Percentiles rank a stretch among this genome's conserved stretches.
Evolutionary conservation across 345 rosid species (phyloP).

Genomic region (Eucalyptus pumila): DNA sequence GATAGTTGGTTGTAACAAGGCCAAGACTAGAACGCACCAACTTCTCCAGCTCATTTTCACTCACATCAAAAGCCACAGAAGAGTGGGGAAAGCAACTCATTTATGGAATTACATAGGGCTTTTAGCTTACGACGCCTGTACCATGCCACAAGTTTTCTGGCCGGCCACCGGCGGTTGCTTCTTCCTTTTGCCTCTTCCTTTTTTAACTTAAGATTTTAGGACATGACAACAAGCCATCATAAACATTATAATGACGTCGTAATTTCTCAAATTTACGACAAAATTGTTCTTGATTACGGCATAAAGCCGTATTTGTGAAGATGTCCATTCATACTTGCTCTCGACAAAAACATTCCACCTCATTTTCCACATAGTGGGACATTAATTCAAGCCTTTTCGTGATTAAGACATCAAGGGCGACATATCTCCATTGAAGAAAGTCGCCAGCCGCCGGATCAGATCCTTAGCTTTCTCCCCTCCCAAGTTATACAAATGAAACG

Average conservation of each 20-base stretch:
- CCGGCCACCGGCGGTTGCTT: background rate
- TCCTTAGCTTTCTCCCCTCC: background rate
- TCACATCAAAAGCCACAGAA: background rate
- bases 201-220: background rate
- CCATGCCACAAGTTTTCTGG: background rate
- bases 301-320: background rate
- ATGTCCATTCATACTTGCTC: background rate
- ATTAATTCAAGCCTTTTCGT: background rate
- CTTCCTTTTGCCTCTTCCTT: background rate
- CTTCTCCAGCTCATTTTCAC: background rate
- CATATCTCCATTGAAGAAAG: constrained; percentile 15
- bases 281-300: background rate
- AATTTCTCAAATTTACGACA: background rate
- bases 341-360: background rate
- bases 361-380: background rate
- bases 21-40: background rate
- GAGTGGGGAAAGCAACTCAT: background rate
- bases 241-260: background rate
- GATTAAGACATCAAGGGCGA: background rate
- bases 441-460: constrained; percentile 5
- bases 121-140: background rate
- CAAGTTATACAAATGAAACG: background rate
- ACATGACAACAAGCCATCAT: background rate
- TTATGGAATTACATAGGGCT: background rate
- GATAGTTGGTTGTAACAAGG: background rate